Evolutionary conservation across 1,139 yeast species (phyloP), one percentile per base, ranked within the genome.

Genomic region (Taiozyma onychis): DNA sequence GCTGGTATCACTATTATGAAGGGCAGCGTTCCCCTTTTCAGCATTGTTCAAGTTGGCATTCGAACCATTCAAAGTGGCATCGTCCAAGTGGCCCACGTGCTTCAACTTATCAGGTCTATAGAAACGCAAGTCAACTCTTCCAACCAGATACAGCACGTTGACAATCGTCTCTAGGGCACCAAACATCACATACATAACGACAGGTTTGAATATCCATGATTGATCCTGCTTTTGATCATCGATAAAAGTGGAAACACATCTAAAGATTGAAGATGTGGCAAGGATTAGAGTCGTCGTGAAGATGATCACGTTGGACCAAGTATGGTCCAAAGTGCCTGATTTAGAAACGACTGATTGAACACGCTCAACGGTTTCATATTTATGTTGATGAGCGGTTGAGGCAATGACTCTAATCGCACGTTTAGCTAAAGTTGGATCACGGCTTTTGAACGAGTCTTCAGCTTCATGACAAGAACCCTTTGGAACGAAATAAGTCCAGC

Each of bases 41-140:
- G 5, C 39, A 16, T 51, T 51, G 32, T 45, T 22, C 9, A 47
- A 7, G 42, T 53, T 43, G 8, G 46, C 18, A 6, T 43, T 47
- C 1, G 57, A 54, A 3, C 51, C 54, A 26, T 48, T 47, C 21
- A 54, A 41, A 7, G 57, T 54, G 3, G 48, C 51, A 34, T 30
- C 34, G 14, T 21, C 45, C 27, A 34, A 39, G 13, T 22, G 32
- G 1, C 43, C 49, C 26, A 44, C 41, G 16, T 48, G 35, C 11
- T 46, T 53, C 43, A 80, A 68, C 52, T 68, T 66, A 43, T 60
- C 64, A 26, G 93, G 91, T 65, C 88, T 81, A 74, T 86, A 86
- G 71, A 86, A 86, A 63, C 95, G 75, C 60, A 86, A 74, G 65
- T 86, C 95, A 46, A 83, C 78, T 64, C 95, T 74, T 44, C 84